phyloP scores from a whole-genome alignment of 108 stramenopile genomes.

The Hondaea fermentalgiana region DNA sequence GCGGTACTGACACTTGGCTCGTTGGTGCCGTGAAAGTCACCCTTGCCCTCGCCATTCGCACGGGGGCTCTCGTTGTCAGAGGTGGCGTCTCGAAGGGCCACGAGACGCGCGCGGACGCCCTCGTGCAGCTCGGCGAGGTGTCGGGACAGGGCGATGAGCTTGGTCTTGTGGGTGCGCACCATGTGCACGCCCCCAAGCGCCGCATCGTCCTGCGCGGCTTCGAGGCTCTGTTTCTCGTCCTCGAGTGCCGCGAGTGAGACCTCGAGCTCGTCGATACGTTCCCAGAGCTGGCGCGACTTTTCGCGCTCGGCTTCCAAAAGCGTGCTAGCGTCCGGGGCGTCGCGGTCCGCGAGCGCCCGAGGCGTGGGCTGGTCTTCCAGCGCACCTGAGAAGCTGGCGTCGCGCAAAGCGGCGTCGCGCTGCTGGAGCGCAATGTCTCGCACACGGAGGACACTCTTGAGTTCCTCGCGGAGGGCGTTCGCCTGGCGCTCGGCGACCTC shows the following conservation, averaged over 20 bases:
- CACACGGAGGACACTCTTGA: conserved; percentile 8
- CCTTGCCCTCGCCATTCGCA: too few species aligned
- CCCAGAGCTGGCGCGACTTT: background rate
- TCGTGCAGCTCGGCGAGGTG: background rate
- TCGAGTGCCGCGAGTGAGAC: background rate
- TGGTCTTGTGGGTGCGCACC: background rate
- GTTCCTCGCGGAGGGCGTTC: background rate
- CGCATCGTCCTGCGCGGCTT: background rate
- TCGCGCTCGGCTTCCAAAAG: background rate
- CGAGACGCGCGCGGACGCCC: background rate
- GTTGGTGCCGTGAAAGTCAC: too few species aligned
- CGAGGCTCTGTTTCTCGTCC: conserved; percentile 2
- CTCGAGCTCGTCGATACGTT: background rate
- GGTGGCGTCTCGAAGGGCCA: background rate
- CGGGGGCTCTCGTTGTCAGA: background rate
- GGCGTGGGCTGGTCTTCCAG: background rate
- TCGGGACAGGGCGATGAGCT: background rate
- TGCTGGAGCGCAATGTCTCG: conserved; percentile 3
- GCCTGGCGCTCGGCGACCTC: background rate
- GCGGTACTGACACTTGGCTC: background rate
- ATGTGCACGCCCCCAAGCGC: background rate
- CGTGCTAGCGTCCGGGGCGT: background rate
- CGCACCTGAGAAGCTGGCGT: background rate
- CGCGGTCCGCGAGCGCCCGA: background rate
- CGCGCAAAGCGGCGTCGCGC: background rate